These are phyloP conservation scores for Pseudotsuga menziesii DNA, from an alignment of 75 land plant species.

Conservation along the genomic window DNA sequence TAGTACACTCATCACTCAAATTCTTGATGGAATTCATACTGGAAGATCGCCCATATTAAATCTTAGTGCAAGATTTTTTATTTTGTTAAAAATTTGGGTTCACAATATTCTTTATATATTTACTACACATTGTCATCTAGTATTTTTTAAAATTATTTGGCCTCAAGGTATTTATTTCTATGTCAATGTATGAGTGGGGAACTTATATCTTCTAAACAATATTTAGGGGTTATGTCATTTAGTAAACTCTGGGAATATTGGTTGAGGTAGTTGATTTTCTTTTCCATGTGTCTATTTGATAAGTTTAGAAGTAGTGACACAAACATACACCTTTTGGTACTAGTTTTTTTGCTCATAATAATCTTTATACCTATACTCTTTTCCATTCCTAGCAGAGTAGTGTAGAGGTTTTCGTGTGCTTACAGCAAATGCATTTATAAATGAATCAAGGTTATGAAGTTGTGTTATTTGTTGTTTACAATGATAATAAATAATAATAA, in stretches of 20 bases:
- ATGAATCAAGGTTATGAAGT: not conserved
- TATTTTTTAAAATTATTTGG: not conserved
- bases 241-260: not conserved
- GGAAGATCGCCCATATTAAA: not conserved
- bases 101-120: not conserved
- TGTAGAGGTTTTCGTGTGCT: not conserved
- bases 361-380: not conserved
- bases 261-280: constrained; percentile 5
- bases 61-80: not conserved
- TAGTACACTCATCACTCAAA: not conserved
- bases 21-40: not conserved
- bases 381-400: not conserved
- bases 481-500: not conserved
- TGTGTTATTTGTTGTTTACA: not conserved
- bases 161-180: not conserved
- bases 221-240: not conserved
- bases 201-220: constrained; percentile 1
- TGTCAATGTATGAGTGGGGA: not conserved
- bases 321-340: constrained; percentile 8
- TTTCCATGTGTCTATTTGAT: constrained; percentile 3
- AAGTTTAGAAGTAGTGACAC: constrained; percentile 8
- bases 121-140: not conserved
- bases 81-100: not conserved
- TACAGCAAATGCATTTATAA: not conserved
- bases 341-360: constrained; percentile 5